These are phyloP conservation scores for Magnaporthales sp. DNA, from an alignment of 2,329 filamentous ascomycete genomes.

Conservation along the genomic window DNA sequence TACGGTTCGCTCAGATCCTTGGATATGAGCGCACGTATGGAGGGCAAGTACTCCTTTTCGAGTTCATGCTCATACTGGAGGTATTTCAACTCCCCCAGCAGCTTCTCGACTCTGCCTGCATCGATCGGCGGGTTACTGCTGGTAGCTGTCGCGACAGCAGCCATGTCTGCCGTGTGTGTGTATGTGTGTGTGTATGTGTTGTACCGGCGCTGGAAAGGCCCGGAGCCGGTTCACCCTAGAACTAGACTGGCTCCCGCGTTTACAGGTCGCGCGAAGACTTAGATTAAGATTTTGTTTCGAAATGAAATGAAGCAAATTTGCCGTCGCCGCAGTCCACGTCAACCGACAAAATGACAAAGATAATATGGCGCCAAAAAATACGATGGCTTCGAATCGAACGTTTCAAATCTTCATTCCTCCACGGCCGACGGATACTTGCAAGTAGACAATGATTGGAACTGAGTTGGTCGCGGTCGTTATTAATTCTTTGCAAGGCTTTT, in stretches of 20 bases:
- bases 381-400: background rate
- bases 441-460: background rate
- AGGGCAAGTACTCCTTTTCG: slow-evolving; percentile 61
- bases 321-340: background rate
- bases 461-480: background rate
- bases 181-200: background rate
- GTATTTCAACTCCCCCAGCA: slow-evolving; percentile 44
- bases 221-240: background rate
- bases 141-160: background rate
- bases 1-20: slow-evolving; percentile 97
- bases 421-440: background rate
- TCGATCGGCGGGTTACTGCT: slow-evolving; percentile 12
- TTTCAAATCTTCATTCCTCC: background rate
- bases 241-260: background rate
- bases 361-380: background rate
- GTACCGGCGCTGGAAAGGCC: background rate
- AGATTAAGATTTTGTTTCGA: background rate
- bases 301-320: background rate
- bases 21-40: slow-evolving; percentile 87
- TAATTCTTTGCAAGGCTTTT: background rate
- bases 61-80: slow-evolving; percentile 54
- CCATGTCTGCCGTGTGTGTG: background rate
- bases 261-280: background rate
- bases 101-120: slow-evolving; percentile 21
- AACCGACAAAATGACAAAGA: background rate